These are phyloP conservation scores for Petunia hybrid DNA, from an alignment of 305 asterid species.

Conservation along the genomic window DNA sequence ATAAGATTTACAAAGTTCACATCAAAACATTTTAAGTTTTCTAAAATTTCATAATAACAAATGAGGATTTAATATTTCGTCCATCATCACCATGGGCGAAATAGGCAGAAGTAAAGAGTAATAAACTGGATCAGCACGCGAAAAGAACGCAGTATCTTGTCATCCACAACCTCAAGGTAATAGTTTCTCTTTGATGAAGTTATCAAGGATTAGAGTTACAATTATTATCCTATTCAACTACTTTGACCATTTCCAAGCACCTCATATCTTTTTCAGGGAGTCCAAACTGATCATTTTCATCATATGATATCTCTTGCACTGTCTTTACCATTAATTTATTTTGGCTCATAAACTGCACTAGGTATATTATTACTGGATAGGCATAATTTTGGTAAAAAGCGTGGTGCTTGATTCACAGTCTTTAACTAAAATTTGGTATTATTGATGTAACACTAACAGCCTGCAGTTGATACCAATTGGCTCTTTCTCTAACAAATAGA, in stretches of 20 bases:
- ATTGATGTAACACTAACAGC: conserved; percentile 10
- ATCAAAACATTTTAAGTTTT: neutral
- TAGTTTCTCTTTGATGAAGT: neutral
- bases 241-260: conserved; percentile 20
- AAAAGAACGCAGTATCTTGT: neutral
- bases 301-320: neutral
- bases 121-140: conserved; percentile 10
- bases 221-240: neutral
- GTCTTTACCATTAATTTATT: neutral
- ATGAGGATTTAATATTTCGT: neutral
- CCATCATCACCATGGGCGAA: neutral
- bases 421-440: neutral
- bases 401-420: conserved; percentile 23
- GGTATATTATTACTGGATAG: conserved; percentile 18
- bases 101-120: conserved; percentile 17
- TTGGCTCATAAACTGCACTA: neutral
- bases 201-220: conserved; percentile 12
- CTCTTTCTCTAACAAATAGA: neutral
- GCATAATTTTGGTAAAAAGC: conserved; percentile 8
- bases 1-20: conserved; percentile 10
- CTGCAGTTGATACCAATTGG: neutral
- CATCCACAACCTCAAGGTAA: neutral
- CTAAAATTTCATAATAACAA: conserved; percentile 22
- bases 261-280: conserved; percentile 6
- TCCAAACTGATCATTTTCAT: neutral